phyloP scores from a whole-genome alignment of 805 yeast genomes.

The Pichia californica region DNA sequence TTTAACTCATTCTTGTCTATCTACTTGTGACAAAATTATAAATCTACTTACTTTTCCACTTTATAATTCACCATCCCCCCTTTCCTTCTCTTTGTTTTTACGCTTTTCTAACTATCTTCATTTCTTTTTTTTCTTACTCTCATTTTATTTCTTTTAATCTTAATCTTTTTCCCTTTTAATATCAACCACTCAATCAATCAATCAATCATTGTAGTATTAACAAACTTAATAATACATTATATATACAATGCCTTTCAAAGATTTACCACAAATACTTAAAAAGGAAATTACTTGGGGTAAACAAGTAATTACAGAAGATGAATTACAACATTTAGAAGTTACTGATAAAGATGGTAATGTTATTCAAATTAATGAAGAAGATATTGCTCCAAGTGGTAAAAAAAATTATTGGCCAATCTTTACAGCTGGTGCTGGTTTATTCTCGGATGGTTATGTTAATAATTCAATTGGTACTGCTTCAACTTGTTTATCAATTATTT shows the following conservation, averaged over 20 bases:
- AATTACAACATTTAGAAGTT: conserved; percentile 15
- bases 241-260: conserved; percentile 12
- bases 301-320: conserved; percentile 12
- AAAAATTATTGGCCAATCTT: conserved; percentile 54
- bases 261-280: conserved; percentile 11
- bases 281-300: conserved; percentile 27
- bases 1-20: too few relatives aligned
- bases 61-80: background rate
- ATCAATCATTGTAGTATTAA: background rate
- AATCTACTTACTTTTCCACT: background rate
- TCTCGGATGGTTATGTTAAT: conserved; percentile 90
- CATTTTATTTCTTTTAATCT: too few relatives aligned
- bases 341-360: conserved; percentile 19
- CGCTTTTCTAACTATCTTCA: background rate
- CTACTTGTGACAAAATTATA: background rate
- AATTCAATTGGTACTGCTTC: conserved; percentile 75
- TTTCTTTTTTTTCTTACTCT: too few relatives aligned
- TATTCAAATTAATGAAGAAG: conserved; percentile 20
- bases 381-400: conserved; percentile 19
- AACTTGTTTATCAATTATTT: conserved; percentile 59
- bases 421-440: conserved; percentile 87
- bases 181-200: background rate
- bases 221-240: background rate
- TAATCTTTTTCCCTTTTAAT: too few relatives aligned
- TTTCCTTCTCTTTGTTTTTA: background rate